Evolutionary conservation across 1,284 basidiomycete genomes (phyloP).

Genomic region (Agaricales sp.): DNA sequence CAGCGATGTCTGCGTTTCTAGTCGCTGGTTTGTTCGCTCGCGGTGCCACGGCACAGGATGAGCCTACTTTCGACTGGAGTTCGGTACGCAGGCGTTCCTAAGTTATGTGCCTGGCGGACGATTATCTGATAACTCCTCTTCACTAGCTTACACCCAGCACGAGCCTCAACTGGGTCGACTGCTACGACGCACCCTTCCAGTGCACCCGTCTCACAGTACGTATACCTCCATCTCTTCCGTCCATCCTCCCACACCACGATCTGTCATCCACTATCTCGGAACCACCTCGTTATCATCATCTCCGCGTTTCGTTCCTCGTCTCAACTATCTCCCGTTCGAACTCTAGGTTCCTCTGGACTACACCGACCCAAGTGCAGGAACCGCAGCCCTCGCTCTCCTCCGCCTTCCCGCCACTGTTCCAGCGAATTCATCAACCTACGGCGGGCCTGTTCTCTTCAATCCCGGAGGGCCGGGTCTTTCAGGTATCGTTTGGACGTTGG

Average conservation of each 20-base stretch:
- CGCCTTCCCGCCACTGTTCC: slow-evolving; percentile 16
- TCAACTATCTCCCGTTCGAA: neutral
- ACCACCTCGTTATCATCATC: no score
- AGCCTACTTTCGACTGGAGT: neutral
- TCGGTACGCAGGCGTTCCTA: no score
- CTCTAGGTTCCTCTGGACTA: slow-evolving; percentile 30
- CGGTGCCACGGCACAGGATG: neutral
- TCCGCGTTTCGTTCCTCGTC: neutral
- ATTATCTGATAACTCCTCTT: neutral
- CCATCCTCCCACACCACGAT: no score
- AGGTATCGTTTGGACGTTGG: neutral
- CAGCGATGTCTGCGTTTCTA: no score
- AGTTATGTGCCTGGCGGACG: no score
- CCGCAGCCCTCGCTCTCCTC: slow-evolving; percentile 26
- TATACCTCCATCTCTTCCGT: neutral
- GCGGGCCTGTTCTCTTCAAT: slow-evolving; percentile 2
- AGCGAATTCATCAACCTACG: slow-evolving; percentile 6
- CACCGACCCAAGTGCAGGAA: slow-evolving; percentile 16
- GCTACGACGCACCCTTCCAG: neutral
- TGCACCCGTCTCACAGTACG: neutral
- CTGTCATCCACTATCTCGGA: no score
- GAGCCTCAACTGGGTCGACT: neutral
- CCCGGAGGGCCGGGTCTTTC: slow-evolving; percentile 1
- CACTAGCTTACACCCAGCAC: neutral
- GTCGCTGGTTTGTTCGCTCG: no score